Evolutionary conservation across 1,284 basidiomycete genomes (phyloP), one percentile per base, ranked within the genome.

Genomic region (Heliocybe sulcata): DNA sequence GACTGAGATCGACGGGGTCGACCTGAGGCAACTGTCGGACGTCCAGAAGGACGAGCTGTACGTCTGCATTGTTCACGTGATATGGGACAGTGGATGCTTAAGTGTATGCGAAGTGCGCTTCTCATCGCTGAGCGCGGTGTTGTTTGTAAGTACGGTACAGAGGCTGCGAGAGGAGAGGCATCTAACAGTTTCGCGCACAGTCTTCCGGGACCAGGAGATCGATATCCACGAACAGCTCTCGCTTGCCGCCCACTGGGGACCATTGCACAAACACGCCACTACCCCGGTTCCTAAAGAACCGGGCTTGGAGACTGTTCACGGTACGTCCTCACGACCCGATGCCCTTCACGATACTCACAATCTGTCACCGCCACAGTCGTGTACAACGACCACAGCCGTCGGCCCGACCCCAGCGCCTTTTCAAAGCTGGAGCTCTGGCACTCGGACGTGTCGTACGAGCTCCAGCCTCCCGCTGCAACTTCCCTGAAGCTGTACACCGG

Each of bases 361-460:
- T 49, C 23, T 25, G n/a, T 42, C 26, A 9, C 25, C 11, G 22
- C 31, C 35, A 49, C 60, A 83, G 83, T 89, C 56, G 83, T 86
- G 8, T 89, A 83, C 67, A 89, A 82, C 56, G 84, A 87, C 61
- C 73, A 76, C 42, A 79, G 82, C 35, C 78, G 83, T 20, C 81
- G 86, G 50, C 88, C 87, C 1, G 87, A 92, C 64, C 67, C 81
- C 2, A 73, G 78, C 51, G 77, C 86, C 6, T 90, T 87, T 68
- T 79, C 85, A n/a, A 85, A 87, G 67, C 63, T 83, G 19, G 89
- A 92, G 61, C 76, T 92, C n/a, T 92, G 83, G 83, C 90, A 92
- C 69, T 83, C 84, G 1, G 90, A 92, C 66, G 88, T 90, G 57
- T 73, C 86, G 1, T 92, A 91, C 69, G 90, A 93, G 67, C 60